A percentile compares a stretch with the other conserved stretches of the same genome.
Evolutionary conservation across 1,139 yeast genomes (phyloP).

Genomic region (Geotrichum bryndzae): DNA sequence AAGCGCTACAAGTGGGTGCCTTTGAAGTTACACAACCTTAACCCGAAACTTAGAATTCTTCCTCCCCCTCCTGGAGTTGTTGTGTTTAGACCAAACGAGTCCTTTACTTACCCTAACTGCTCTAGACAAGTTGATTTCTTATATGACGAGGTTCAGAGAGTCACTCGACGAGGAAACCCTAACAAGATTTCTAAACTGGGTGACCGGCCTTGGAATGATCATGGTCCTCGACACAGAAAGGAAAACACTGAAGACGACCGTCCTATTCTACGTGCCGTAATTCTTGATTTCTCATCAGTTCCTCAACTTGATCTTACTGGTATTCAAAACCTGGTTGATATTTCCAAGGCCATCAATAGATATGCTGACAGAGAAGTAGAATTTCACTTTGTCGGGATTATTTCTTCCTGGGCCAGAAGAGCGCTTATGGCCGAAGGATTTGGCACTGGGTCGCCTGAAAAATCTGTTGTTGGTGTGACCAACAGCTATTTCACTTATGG

Average conservation of each 20-base stretch:
- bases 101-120: constrained; percentile 76
- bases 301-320: constrained; percentile 75
- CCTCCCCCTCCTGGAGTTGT: constrained; percentile 90
- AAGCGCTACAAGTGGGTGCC: neutral
- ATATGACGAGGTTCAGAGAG: constrained; percentile 56
- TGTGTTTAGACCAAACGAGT: constrained; percentile 76
- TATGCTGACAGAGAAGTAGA: constrained; percentile 60
- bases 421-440: constrained; percentile 4
- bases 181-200: constrained; percentile 38
- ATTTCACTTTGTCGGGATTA: constrained; percentile 79
- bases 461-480: constrained; percentile 1
- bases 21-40: constrained; percentile 25
- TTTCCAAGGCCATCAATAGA: constrained; percentile 61
- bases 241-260: constrained; percentile 41
- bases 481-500: neutral
- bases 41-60: constrained; percentile 49
- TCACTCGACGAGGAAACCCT: constrained; percentile 43
- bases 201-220: constrained; percentile 84
- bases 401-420: constrained; percentile 74
- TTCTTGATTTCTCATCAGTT: constrained; percentile 75
- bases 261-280: constrained; percentile 65
- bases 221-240: constrained; percentile 32
- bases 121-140: constrained; percentile 67
- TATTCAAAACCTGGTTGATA: constrained; percentile 69
- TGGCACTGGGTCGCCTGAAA: constrained; percentile 2